These are phyloP conservation scores for Ustilago crameri DNA, from an alignment of 1,284 basidiomycete genomes.

Conservation along the genomic window DNA sequence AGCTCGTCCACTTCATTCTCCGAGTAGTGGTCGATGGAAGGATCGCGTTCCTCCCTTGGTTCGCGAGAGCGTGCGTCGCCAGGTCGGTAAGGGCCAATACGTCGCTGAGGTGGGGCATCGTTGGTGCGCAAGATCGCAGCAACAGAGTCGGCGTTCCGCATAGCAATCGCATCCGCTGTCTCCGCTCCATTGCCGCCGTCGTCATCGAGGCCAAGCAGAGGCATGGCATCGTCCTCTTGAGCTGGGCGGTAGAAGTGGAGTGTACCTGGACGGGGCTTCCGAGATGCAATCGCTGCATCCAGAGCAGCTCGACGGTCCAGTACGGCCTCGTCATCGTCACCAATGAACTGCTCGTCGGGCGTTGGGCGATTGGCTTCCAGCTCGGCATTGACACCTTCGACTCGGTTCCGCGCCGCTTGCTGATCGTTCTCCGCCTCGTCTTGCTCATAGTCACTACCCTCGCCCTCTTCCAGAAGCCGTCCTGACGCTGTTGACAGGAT, in stretches of 20 bases:
- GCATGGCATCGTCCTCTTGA: slow-evolving; percentile 23
- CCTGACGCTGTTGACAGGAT: slow-evolving; percentile 36
- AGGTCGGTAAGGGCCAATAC: slow-evolving; percentile 42
- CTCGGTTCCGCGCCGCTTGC: background rate
- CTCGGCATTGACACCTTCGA: slow-evolving; percentile 11
- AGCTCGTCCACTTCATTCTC: slow-evolving; percentile 37
- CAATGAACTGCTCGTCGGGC: slow-evolving; percentile 31
- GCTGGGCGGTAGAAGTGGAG: slow-evolving; percentile 31
- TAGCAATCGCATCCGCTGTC: slow-evolving; percentile 30
- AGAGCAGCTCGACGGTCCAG: slow-evolving; percentile 25
- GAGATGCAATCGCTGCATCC: slow-evolving; percentile 35
- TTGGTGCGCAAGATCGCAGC: slow-evolving; percentile 15
- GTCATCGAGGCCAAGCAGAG: slow-evolving; percentile 11
- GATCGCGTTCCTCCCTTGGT: slow-evolving; percentile 14
- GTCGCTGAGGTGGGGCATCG: slow-evolving; percentile 14
- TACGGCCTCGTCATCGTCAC: slow-evolving; percentile 35
- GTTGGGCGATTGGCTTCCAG: slow-evolving; percentile 18
- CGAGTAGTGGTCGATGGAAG: slow-evolving; percentile 3
- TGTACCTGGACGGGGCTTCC: slow-evolving; percentile 29
- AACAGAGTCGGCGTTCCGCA: slow-evolving; percentile 22
- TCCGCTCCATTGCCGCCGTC: slow-evolving; percentile 9
- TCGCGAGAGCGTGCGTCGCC: slow-evolving; percentile 2
- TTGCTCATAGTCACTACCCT: slow-evolving; percentile 11
- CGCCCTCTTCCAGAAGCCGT: slow-evolving; percentile 30
- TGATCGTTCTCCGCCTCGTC: background rate